Conservation (phyloP, 306 rosid species). For the Quercus bicolor region DNA sequence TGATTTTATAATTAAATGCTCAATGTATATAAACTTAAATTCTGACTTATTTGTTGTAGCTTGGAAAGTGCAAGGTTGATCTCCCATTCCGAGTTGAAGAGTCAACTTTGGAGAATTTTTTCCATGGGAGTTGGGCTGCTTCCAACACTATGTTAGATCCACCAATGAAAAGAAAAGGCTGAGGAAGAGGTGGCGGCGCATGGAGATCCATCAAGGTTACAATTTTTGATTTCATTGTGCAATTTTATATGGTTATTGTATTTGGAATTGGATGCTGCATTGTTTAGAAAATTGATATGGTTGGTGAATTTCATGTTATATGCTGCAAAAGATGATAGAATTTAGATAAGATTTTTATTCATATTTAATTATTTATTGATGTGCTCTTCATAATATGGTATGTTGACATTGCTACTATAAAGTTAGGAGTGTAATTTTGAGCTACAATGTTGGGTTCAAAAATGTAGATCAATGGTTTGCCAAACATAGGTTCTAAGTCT, state of each 20-base stretch:
- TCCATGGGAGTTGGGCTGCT: no score
- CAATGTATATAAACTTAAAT: no score
- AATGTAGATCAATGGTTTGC: neutral
- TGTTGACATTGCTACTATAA: neutral
- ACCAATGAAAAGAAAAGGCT: no score
- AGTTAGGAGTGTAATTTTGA: neutral
- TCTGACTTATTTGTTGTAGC: no score
- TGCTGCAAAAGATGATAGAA: neutral
- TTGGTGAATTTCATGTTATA: neutral
- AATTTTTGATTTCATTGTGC: conserved; percentile 11
- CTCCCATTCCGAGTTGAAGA: no score
- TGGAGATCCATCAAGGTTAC: conserved; percentile 79
- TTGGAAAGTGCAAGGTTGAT: no score
- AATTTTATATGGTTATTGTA: conserved; percentile 6
- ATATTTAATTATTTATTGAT: neutral
- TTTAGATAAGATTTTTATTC: neutral
- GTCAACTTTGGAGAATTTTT: no score
- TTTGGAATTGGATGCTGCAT: neutral
- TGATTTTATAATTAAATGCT: no score
- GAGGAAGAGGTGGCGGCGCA: conserved; percentile 56
- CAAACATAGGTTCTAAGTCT: neutral
- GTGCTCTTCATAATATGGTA: neutral
- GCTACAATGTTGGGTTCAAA: neutral
- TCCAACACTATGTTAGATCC: no score
- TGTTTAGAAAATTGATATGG: neutral